phyloP scores from a whole-genome alignment of 352 stramenopile species.

The Pythium myriotylum region DNA sequence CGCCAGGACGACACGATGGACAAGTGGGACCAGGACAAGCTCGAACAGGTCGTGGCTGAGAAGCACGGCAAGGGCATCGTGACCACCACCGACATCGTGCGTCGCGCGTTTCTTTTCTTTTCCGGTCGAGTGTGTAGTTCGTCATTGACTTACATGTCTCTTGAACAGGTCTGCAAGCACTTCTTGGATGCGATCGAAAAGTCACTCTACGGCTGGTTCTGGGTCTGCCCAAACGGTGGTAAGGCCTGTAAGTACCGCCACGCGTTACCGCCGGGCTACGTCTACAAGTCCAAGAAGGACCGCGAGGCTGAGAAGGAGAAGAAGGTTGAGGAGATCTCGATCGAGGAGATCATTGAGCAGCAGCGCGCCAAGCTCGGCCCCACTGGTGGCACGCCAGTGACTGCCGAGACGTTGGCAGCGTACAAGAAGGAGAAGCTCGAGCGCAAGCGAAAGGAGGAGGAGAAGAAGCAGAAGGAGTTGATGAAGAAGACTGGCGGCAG shows the following conservation, averaged over 20 bases:
- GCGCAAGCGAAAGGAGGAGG: slow-evolving; percentile 77
- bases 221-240: slow-evolving; percentile 87
- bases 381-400: slow-evolving; percentile 86
- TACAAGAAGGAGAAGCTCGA: slow-evolving; percentile 89
- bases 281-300: slow-evolving; percentile 89
- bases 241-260: slow-evolving; percentile 83
- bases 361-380: slow-evolving; percentile 87
- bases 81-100: slow-evolving; percentile 87
- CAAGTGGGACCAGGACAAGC: slow-evolving; percentile 86
- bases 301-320: slow-evolving; percentile 84
- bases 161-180: slow-evolving; percentile 73
- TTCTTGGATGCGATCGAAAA: slow-evolving; percentile 92
- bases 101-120: neutral
- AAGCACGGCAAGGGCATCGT: slow-evolving; percentile 84
- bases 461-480: slow-evolving; percentile 84
- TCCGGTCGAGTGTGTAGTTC: too few species aligned
- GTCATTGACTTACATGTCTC: neutral
- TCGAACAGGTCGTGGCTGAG: slow-evolving; percentile 85
- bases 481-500: slow-evolving; percentile 85
- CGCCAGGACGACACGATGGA: slow-evolving; percentile 85
- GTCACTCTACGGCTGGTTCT: slow-evolving; percentile 91
- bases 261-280: slow-evolving; percentile 85
- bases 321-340: slow-evolving; percentile 84
- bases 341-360: slow-evolving; percentile 92
- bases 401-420: slow-evolving; percentile 83